These are phyloP conservation scores for Tuber magnatum DNA, from an alignment of 495 filamentous ascomycete genomes.

Conservation along the genomic window DNA sequence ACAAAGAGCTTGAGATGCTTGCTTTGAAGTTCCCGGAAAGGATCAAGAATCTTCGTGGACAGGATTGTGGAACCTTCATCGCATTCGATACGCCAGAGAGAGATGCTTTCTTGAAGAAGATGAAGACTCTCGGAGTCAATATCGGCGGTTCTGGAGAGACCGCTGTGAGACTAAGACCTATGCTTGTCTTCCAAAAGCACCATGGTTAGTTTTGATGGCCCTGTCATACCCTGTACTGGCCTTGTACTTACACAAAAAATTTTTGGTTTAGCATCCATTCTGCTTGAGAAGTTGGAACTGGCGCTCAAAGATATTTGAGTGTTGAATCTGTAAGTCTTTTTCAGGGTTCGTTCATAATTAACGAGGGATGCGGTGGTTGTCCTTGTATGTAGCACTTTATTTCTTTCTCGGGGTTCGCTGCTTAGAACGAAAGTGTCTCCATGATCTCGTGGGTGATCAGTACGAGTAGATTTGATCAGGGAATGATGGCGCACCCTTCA, in stretches of 20 bases:
- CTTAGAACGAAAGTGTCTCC: background rate
- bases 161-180: constrained; percentile 82
- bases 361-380: background rate
- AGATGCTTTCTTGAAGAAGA: constrained; percentile 74
- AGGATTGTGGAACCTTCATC: constrained; percentile 94
- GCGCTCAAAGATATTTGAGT: constrained; percentile 6
- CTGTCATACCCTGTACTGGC: background rate
- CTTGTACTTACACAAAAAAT: background rate
- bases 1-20: constrained; percentile 59
- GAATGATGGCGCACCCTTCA: background rate
- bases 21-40: constrained; percentile 69
- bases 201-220: constrained; percentile 56
- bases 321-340: background rate
- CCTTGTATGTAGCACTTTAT: background rate
- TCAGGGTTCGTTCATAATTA: background rate
- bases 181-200: constrained; percentile 92
- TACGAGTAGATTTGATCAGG: background rate
- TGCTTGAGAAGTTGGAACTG: constrained; percentile 49
- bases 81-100: constrained; percentile 85
- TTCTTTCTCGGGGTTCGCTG: background rate
- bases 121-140: constrained; percentile 80
- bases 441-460: background rate
- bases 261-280: constrained; percentile 50
- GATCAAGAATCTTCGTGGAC: constrained; percentile 83
- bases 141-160: constrained; percentile 78